Conservation (phyloP, 2,329 filamentous ascomycete genomes). For the Amauroascus niger region DNA sequence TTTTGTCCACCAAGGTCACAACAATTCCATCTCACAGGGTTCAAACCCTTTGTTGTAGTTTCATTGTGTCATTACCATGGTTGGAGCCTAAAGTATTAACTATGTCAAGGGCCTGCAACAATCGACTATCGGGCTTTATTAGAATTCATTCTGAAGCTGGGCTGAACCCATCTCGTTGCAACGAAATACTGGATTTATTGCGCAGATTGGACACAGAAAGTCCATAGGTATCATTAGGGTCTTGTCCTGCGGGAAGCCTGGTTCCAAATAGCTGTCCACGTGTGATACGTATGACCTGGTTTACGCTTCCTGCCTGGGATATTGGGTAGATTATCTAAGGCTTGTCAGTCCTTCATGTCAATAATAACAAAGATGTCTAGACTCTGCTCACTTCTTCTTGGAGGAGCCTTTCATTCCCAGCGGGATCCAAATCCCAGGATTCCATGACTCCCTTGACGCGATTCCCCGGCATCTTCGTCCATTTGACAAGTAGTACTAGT, state of each 20-base stretch:
- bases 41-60: too few relatives aligned
- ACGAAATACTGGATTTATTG: neutral
- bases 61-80: too few relatives aligned
- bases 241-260: conserved; percentile 2
- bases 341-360: conserved; percentile 4
- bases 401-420: conserved; percentile 2
- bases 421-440: conserved; percentile 8
- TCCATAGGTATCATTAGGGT: neutral
- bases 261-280: conserved; percentile 7
- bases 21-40: too few relatives aligned
- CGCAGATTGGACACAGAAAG: conserved; percentile 6
- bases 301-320: neutral
- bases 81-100: too few relatives aligned
- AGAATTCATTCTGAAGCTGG: too few relatives aligned
- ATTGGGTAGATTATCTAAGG: conserved; percentile 6
- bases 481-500: conserved; percentile 11
- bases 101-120: too few relatives aligned
- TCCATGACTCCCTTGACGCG: conserved; percentile 1
- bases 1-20: too few relatives aligned
- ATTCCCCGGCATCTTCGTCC: conserved; percentile 5
- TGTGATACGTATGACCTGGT: conserved; percentile 7
- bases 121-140: too few relatives aligned
- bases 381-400: conserved; percentile 11
- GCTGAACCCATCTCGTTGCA: conserved; percentile 3
- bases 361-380: neutral